Base-by-base conservation (phyloP, 768 basidiomycete genomes). In the Tulasnella sp. region DNA sequence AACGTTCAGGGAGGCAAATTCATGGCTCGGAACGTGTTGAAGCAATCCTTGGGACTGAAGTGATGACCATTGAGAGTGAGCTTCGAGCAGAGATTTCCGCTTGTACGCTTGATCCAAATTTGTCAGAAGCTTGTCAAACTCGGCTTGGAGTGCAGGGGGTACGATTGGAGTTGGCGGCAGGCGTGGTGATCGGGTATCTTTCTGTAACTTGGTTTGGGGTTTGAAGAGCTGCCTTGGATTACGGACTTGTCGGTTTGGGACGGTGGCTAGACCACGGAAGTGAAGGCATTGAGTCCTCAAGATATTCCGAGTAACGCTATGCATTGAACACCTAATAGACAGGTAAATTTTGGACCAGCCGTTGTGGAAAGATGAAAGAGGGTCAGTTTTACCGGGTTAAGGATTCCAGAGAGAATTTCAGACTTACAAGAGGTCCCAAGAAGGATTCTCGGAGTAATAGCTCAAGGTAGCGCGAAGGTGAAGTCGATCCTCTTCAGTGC, bases 221-320 rank as follows among this genome's bases (percentile, higher is more conserved):
- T 69, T 69, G 64, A 69, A 69, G 8, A 69, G 28, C 34, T 69
- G 64, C 64, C 64, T 69, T 37, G 64, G 31, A 69, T 37, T 37
- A 37, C 64, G 64, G 18, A 69, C 64, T 69, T 69, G 64, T 16
- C n/a, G 64, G 12, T 69, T 69, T 31, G 64, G 64, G 16, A 69
- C 31, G 9, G 58, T 60, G 58, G 58, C 58, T 60, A 60, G 58
- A 14, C 64, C 64, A 28, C 64, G 64, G 64, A 69, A 69, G 34
- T 34, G 64, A 37, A 69, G 64, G 18, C 31, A 69, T 12, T 28
- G 64, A 7, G 31, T 69, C 64, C 58, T 60, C 58, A n/a, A 28
- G n/a, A 60, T n/a, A 28, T 31, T 60, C 31, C 58, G 58, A 8
- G 58, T 3, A 60, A 60, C n/a, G 58, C 8, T 31, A 2, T 60